Evolutionary conservation across 768 basidiomycete species (phyloP).

Genomic region (Pseudohyphozyma bogoriensis): DNA sequence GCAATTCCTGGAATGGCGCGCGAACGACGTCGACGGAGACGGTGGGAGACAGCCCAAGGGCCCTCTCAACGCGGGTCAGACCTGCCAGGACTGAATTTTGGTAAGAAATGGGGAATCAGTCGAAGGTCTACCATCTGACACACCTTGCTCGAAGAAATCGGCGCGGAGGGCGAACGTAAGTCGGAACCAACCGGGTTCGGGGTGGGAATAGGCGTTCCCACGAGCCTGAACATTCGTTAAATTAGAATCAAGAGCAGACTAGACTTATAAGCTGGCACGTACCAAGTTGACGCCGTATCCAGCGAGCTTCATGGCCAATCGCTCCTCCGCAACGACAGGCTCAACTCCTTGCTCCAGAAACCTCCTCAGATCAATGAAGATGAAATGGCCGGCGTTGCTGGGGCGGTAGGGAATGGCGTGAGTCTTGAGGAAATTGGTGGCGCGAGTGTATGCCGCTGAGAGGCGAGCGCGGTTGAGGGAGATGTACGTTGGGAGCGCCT

Average conservation of each 20-base stretch:
- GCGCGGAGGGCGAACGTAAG: slow-evolving; percentile 30
- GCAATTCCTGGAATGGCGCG: too few relatives aligned
- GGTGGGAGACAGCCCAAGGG: background rate
- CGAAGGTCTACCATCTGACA: too few relatives aligned
- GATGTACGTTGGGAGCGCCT: slow-evolving; percentile 25
- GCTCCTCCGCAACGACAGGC: background rate
- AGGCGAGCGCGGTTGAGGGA: slow-evolving; percentile 22
- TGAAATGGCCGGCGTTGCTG: slow-evolving; percentile 27
- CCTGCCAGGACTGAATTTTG: too few relatives aligned
- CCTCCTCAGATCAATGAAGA: slow-evolving; percentile 24
- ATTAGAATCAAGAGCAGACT: background rate
- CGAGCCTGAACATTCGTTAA: slow-evolving; percentile 4
- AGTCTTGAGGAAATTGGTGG: slow-evolving; percentile 18
- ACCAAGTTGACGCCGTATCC: background rate
- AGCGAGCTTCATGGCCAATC: background rate
- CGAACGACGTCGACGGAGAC: background rate
- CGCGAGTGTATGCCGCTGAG: slow-evolving; percentile 14
- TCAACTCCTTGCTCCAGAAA: too few relatives aligned
- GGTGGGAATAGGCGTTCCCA: slow-evolving; percentile 6
- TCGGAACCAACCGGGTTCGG: background rate
- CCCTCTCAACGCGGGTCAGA: background rate
- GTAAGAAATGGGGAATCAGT: too few relatives aligned
- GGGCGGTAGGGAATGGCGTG: slow-evolving; percentile 25
- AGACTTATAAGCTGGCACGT: background rate
- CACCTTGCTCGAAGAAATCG: slow-evolving; percentile 15